Evolutionary conservation across 345 rosid species (phyloP), one percentile per base, ranked within the genome.

Genomic region (Bruguiera gymnorhiza): DNA sequence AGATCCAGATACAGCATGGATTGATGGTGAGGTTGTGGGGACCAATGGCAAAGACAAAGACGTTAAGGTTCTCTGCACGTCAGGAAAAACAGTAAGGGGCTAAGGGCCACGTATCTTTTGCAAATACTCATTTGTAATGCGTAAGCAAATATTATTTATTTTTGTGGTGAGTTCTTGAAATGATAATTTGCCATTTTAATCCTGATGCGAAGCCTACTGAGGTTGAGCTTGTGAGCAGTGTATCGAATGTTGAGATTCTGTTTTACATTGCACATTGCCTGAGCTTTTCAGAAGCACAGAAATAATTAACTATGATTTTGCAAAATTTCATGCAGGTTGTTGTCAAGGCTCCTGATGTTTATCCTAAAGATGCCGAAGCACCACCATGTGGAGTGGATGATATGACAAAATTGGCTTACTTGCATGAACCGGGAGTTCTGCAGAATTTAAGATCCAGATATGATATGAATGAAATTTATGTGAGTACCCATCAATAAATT

Each of bases 391-490:
- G 89, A 73, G 92, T 87, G 58, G 86, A 85, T 37, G 92, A 87
- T 75, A 87, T 87, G 88, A 87, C 88, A 32, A 87, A 85, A 71
- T 71, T 85, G 54, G 89, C 92, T 56, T 87, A 83, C 75, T 84
- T 87, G 54, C 88, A 87, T 64, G 92, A 87, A 72, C 88, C 86
- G 55, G 89, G 89, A 73, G 89, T 87, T 69, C 78, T 85, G 61
- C 85, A 85, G 80, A 95, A 95, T 85, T 80, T 95, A 74, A 89
- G 85, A 83, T 88, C 97, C 54, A 83, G 99, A 92, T 95, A 95
- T 73, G 98, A 95, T 76, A 88, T 95, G 79, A 92, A 90, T 65
- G 99, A 95, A 78, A 95, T 95, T 75, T 95, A 92, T 74, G 98
- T 95, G 80, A 87, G 99, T 75, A 63, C 60, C 62, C 15, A 36